Evolutionary conservation across 176 grass and related monocot genomes (phyloP), one percentile per base, ranked within the genome.

Genomic region (Juncus effusus): DNA sequence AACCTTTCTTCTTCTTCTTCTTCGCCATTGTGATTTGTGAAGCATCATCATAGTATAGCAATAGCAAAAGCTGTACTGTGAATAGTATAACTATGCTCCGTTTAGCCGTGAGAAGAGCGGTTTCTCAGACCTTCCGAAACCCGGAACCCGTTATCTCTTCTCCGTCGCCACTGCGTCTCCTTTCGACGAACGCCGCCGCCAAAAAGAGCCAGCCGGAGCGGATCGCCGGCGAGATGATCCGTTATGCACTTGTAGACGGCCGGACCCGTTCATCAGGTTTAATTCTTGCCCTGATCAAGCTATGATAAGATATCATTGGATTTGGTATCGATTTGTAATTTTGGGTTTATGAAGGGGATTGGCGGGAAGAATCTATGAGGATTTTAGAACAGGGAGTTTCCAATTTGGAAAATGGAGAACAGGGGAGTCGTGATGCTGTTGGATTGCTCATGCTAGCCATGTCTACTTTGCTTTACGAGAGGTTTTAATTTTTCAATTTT

Each of bases 341-440:
- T 70, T 58, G 16, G 62, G n/a, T 69, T 4, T 38, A 14, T 69
- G 51, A 39, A 85, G 77, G 56, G 62, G 55, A 74, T 69, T 79
- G 67, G 40, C 41, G 73, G 69, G 84, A 85, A 45, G 80, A 97
- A 45, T 77, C 85, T 73, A 86, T 97, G 77, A 75, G 87, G 82
- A 90, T 97, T 77, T 64, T 97, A 79, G 88, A 97, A 72, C 93
- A 97, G 69, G 93, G 93, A 13, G 69, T 75, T 63, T 81, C 79
- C 16, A 91, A 96, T 78, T 78, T 96, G 67, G 79, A 87, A 77
- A 73, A 77, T 8, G 79, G 79, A 9, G 82, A 60, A 49, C 67
- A 85, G 54, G 82, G 82, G 10, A 76, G 78, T 9, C 78, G 19
- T 38, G 77, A 95, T 47, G 87, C 92, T 45, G 65, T 91, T 60